phyloP scores from a whole-genome alignment of 2,329 filamentous ascomycete species.

The Pyrenochaeta sp. region DNA sequence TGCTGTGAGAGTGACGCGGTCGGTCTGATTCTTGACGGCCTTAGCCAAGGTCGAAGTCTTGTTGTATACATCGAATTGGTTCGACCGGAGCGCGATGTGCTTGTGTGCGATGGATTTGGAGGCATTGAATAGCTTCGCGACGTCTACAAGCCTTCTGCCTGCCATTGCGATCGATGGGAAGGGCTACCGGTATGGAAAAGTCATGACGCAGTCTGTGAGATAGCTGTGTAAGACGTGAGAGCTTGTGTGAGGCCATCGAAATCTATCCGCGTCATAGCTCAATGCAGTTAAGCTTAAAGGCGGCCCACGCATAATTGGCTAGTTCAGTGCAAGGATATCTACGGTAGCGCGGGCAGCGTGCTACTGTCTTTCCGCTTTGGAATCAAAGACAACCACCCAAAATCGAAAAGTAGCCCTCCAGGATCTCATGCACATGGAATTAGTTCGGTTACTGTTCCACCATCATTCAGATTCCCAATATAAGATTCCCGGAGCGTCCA shows the following conservation, averaged over 20 bases:
- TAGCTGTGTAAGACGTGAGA: conserved; percentile 8
- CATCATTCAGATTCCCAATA: background rate
- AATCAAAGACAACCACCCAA: background rate
- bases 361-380: background rate
- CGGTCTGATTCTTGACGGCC: conserved; percentile 68
- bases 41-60: conserved; percentile 71
- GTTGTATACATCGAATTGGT: conserved; percentile 69
- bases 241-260: conserved; percentile 15
- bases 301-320: conserved; percentile 23
- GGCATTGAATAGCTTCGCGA: conserved; percentile 60
- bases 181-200: conserved; percentile 22
- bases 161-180: conserved; percentile 52
- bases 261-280: conserved; percentile 43
- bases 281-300: conserved; percentile 28
- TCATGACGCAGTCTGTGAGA: conserved; percentile 23
- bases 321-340: conserved; percentile 7
- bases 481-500: background rate
- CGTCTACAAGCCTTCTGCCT: conserved; percentile 61
- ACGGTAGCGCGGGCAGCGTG: conserved; percentile 18
- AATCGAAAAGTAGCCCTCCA: background rate
- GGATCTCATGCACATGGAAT: background rate
- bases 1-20: conserved; percentile 67
- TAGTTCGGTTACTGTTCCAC: background rate
- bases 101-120: conserved; percentile 57
- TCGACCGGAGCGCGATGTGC: conserved; percentile 66